Percentiles rank a stretch among this genome's conserved stretches.
phyloP scores from a whole-genome alignment of 805 yeast genomes.

The Zygoascus biomembranicola region DNA sequence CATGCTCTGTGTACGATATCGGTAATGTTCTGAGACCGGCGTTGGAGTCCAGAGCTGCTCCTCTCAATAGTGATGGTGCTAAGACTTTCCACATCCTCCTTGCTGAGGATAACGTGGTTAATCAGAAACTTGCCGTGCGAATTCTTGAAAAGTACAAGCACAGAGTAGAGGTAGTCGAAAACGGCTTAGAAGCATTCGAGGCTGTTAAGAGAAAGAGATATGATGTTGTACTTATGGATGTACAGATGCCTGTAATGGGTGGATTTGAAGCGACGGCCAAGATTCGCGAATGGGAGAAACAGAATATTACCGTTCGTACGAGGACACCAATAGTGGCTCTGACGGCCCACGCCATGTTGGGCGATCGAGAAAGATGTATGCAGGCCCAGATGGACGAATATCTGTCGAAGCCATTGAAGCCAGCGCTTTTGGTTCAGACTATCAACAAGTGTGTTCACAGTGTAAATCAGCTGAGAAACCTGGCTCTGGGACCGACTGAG shows the following conservation, averaged over 20 bases:
- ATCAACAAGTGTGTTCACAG: conserved; percentile 71
- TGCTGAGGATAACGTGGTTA: conserved; percentile 83
- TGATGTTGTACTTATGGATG: conserved; percentile 86
- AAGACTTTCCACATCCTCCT: conserved; percentile 63
- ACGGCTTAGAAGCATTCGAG: conserved; percentile 75
- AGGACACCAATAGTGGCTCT: conserved; percentile 84
- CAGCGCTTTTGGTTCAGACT: conserved; percentile 73
- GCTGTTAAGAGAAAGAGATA: conserved; percentile 59
- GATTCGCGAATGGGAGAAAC: conserved; percentile 82
- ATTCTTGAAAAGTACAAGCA: conserved; percentile 83
- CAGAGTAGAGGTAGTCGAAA: conserved; percentile 74
- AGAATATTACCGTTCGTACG: conserved; percentile 61
- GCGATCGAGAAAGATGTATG: conserved; percentile 78
- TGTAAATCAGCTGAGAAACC: conserved; percentile 30
- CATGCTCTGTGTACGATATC: conserved; percentile 72
- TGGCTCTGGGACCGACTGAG: conserved; percentile 29
- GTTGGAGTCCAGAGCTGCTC: conserved; percentile 70
- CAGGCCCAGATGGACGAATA: conserved; percentile 92
- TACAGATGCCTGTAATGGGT: conserved; percentile 94
- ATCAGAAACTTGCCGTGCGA: conserved; percentile 79
- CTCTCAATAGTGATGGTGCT: conserved; percentile 72
- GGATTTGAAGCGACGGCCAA: conserved; percentile 87
- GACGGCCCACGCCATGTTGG: conserved; percentile 92
- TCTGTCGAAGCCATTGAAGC: conserved; percentile 79
- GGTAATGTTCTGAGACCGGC: conserved; percentile 83